Conservation (phyloP, 352 stramenopile genomes). For the Phytophthora idaei region DNA sequence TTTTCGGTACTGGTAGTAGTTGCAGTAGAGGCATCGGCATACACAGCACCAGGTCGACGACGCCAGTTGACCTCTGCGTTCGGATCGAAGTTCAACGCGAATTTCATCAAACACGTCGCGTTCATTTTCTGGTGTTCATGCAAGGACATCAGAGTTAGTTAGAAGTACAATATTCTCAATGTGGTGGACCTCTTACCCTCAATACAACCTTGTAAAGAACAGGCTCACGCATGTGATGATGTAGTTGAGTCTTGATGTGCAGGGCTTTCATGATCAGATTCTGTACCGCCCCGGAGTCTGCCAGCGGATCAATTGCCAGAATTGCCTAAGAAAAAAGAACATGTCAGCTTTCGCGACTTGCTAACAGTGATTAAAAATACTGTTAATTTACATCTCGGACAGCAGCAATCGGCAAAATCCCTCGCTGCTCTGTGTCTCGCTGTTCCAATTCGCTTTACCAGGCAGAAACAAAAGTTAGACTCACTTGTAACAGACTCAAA, state of each 20-base stretch:
- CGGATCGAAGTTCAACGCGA: constrained; percentile 72
- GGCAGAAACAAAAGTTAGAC: constrained; percentile 4
- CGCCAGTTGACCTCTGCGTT: constrained; percentile 64
- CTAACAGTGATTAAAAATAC: no score
- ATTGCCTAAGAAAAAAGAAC: constrained; percentile 30
- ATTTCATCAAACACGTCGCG: constrained; percentile 73
- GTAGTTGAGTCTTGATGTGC: constrained; percentile 42
- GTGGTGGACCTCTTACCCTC: constrained; percentile 36
- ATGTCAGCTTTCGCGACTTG: background rate
- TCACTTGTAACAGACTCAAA: background rate
- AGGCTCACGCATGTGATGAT: constrained; percentile 56
- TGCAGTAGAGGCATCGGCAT: background rate
- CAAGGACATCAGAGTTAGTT: no score
- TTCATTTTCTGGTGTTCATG: constrained; percentile 61
- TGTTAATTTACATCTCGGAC: constrained; percentile 22
- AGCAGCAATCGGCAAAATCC: constrained; percentile 46
- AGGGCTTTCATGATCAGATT: constrained; percentile 47
- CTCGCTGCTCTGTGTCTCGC: constrained; percentile 48
- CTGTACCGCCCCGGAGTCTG: constrained; percentile 38
- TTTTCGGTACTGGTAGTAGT: background rate
- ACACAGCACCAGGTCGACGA: constrained; percentile 22
- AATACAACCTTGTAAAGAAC: constrained; percentile 63
- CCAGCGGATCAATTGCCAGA: constrained; percentile 53
- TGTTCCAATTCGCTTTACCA: constrained; percentile 60
- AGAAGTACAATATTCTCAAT: background rate